Conservation (phyloP, 768 basidiomycete species). For the Kwoniella dejecticola region DNA sequence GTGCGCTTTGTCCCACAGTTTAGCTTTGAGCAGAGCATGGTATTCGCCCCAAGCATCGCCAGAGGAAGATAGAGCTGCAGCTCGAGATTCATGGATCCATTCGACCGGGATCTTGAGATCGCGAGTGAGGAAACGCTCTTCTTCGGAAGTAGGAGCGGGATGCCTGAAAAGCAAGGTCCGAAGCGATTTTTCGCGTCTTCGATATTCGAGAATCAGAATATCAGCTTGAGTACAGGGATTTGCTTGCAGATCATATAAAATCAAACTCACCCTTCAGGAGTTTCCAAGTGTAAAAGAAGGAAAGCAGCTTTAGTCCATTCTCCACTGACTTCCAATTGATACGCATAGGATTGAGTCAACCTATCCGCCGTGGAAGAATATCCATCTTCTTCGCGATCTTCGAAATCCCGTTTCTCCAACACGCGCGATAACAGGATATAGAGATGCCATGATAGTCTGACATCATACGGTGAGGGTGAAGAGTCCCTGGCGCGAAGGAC, state of each 20-base stretch:
- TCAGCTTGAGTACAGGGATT: background rate
- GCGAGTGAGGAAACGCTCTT: constrained; percentile 59
- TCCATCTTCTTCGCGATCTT: constrained; percentile 70
- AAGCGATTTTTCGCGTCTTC: constrained; percentile 78
- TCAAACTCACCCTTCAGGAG: constrained; percentile 68
- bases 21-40: constrained; percentile 71
- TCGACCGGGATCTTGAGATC: constrained; percentile 76
- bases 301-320: constrained; percentile 84
- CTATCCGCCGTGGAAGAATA: constrained; percentile 82
- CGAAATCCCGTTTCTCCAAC: constrained; percentile 79
- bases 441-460: constrained; percentile 86
- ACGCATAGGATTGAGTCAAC: constrained; percentile 79
- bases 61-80: constrained; percentile 70
- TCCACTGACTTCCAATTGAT: constrained; percentile 77
- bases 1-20: constrained; percentile 73
- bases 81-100: constrained; percentile 87
- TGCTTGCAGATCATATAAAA: background rate
- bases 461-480: constrained; percentile 73
- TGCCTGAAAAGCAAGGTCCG: constrained; percentile 74
- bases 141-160: constrained; percentile 39
- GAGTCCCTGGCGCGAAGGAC: constrained; percentile 74
- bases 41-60: constrained; percentile 74
- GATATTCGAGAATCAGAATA: background rate
- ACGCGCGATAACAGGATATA: constrained; percentile 83
- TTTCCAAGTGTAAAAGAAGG: constrained; percentile 84